Percentiles rank a stretch among this genome's conserved stretches.
phyloP scores from a whole-genome alignment of 371 early-diverging fungal species.

The Saksenaea oblongispora region DNA sequence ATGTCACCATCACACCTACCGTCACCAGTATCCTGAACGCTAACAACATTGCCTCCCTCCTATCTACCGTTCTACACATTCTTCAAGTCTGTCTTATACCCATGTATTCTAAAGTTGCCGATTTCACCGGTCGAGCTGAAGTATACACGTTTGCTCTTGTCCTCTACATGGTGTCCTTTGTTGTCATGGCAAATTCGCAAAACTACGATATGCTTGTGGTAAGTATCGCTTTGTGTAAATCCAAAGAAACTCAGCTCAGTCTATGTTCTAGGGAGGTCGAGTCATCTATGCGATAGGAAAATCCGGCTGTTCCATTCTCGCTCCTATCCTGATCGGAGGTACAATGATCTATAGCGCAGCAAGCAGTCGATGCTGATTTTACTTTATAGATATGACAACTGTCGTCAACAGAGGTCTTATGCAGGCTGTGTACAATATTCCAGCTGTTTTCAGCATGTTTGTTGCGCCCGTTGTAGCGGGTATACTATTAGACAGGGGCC shows the following conservation, averaged over 20 bases:
- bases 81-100: constrained; percentile 28
- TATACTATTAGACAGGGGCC: constrained; percentile 10
- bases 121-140: constrained; percentile 29
- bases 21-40: constrained; percentile 21
- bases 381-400: constrained; percentile 31
- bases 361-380: neutral
- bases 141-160: constrained; percentile 17
- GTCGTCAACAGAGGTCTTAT: constrained; percentile 39
- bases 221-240: neutral
- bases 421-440: constrained; percentile 35
- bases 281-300: constrained; percentile 38
- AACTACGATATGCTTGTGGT: constrained; percentile 9
- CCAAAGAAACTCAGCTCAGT: neutral
- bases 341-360: no score
- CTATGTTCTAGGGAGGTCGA: constrained; percentile 29
- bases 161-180: constrained; percentile 21
- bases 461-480: constrained; percentile 31
- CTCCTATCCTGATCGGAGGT: constrained; percentile 44
- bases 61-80: constrained; percentile 27
- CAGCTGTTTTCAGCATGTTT: constrained; percentile 30
- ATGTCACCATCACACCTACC: constrained; percentile 12
- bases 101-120: constrained; percentile 33
- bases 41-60: constrained; percentile 24
- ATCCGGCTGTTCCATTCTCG: constrained; percentile 32
- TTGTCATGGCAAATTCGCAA: constrained; percentile 23